Conservation (phyloP, 2,329 filamentous ascomycete species). For the Rhynchosporium agropyri region DNA sequence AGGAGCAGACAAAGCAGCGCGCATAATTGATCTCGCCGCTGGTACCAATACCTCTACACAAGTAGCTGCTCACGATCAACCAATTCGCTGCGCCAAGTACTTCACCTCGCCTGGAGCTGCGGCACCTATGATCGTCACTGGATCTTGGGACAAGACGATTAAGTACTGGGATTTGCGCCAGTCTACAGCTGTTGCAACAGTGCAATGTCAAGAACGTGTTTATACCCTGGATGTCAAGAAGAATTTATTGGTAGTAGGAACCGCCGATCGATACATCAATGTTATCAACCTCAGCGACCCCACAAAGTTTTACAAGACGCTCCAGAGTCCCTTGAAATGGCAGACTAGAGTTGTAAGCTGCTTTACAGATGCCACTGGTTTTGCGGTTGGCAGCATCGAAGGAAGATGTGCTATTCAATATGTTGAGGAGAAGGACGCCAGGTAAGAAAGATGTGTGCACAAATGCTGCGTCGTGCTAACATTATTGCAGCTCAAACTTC, state of each 20-base stretch:
- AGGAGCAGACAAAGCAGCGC: slow-evolving; percentile 88
- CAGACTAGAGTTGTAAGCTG: slow-evolving; percentile 95
- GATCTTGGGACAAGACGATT: slow-evolving; percentile 88
- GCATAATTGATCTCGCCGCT: slow-evolving; percentile 78
- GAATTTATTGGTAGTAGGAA: slow-evolving; percentile 86
- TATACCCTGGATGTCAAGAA: slow-evolving; percentile 93
- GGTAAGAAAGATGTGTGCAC: slow-evolving; percentile 48
- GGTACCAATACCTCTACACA: slow-evolving; percentile 64
- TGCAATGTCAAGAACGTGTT: slow-evolving; percentile 74
- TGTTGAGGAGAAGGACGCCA: slow-evolving; percentile 90
- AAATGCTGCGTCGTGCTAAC: slow-evolving; percentile 8
- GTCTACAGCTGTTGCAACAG: slow-evolving; percentile 63
- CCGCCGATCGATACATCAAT: slow-evolving; percentile 94
- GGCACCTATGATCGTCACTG: slow-evolving; percentile 84
- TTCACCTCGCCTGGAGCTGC: slow-evolving; percentile 66
- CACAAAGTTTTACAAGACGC: slow-evolving; percentile 89
- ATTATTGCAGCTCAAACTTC: slow-evolving; percentile 74
- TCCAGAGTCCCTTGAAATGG: slow-evolving; percentile 97
- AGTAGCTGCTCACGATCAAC: slow-evolving; percentile 82
- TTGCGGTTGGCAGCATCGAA: slow-evolving; percentile 94
- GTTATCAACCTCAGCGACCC: slow-evolving; percentile 90
- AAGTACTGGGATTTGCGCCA: slow-evolving; percentile 85
- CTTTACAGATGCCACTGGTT: slow-evolving; percentile 88
- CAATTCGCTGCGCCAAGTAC: slow-evolving; percentile 77
- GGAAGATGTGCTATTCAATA: slow-evolving; percentile 98